Percentiles rank a stretch among this genome's conserved stretches.
Conservation (phyloP, 768 basidiomycete genomes). For the Mrakia blollopis region DNA sequence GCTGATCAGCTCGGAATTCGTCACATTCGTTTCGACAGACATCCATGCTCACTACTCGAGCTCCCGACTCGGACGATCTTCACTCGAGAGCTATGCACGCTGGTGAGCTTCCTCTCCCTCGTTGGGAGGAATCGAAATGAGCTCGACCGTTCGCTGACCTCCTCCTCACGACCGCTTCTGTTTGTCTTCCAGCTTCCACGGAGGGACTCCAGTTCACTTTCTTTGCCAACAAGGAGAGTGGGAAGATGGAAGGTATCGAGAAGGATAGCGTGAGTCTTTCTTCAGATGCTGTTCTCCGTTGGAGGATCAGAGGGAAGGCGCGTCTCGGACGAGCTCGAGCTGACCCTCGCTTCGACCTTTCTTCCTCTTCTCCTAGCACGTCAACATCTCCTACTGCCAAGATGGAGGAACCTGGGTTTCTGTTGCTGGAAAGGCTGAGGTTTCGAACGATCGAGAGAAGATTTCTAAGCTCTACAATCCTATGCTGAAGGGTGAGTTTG, state of each 20-base stretch:
- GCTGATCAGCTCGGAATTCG: background rate
- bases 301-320: too few relatives aligned
- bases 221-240: slow-evolving; percentile 23
- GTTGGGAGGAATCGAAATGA: background rate
- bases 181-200: background rate
- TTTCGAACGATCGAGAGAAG: slow-evolving; percentile 22
- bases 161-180: background rate
- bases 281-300: background rate
- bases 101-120: background rate
- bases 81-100: slow-evolving; percentile 27
- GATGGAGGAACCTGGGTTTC: slow-evolving; percentile 25
- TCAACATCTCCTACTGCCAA: slow-evolving; percentile 32
- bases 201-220: slow-evolving; percentile 19
- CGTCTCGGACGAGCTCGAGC: background rate
- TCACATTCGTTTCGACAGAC: background rate
- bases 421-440: slow-evolving; percentile 25
- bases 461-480: slow-evolving; percentile 11
- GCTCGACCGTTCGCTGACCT: background rate
- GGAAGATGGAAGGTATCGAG: slow-evolving; percentile 32
- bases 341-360: background rate
- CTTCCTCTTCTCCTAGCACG: slow-evolving; percentile 5
- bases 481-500: slow-evolving; percentile 7
- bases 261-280: slow-evolving; percentile 12
- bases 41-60: slow-evolving; percentile 31
- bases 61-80: slow-evolving; percentile 29